Evolutionary conservation across 129 eudicot genomes (phyloP), one percentile per base, ranked within the genome.

Genomic region (Helianthus tuberosus): DNA sequence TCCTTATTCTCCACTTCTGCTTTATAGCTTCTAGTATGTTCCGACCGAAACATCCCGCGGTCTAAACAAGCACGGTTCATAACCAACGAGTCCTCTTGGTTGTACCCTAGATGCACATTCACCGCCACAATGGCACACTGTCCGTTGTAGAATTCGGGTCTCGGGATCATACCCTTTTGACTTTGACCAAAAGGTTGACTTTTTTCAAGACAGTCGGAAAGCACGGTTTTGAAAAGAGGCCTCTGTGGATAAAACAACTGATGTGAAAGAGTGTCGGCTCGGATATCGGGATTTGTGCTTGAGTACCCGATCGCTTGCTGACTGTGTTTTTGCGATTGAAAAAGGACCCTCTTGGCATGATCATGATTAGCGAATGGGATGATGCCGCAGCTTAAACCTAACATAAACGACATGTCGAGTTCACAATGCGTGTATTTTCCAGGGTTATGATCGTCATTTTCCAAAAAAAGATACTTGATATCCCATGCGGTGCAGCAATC

Each of bases 111-210:
- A 81, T 94, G 98, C 6, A 88, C 98, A 68, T 94, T 94, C 0
- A 94, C 97, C 1, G 97, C 97, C 4, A 94, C 97, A 10, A 94
- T 88, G 16, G 96, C 98, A 83, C 90, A 86, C 66, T 94, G 97
- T 1, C 97, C 98, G 10, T 90, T 90, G 64, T 59, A 90, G 29
- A 80, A 90, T 69, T 93, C 98, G 0, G 96, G 89, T 55, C 80
- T 84, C 0, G 98, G 80, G 8, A 85, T 60, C 83, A 84, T 79
- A 14, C 76, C 82, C 58, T 83, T 86, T 14, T 57, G 81, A 78
- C 6, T 91, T 91, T 85, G 96, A 70, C 81, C 88, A 14, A 17
- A 55, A 6, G 66, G 64, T 61, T 67, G 83, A 46, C 69, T 83
- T 50, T 88, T 90, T 54, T 93, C 93, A 57, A 94, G 97, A 55